Base-by-base conservation (phyloP, 768 basidiomycete genomes). In the Piloderma croceum region DNA sequence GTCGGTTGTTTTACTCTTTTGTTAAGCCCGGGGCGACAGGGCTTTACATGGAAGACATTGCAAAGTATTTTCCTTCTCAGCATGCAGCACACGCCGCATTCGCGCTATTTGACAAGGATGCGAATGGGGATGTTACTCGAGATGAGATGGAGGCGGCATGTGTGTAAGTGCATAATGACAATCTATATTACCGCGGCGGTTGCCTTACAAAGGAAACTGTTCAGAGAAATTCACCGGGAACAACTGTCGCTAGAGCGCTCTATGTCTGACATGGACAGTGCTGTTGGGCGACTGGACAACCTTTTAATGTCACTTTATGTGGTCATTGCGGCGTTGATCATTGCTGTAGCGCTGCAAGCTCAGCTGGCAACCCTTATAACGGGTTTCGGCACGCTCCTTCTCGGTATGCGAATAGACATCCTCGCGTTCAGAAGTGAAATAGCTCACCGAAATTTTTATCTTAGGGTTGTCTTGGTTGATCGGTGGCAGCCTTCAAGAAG, bases 191-290 rank as follows among this genome's bases (percentile, higher is more conserved):
- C n/a, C n/a, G n/a, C n/a, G n/a, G n/a, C n/a, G n/a, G n/a, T n/a
- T n/a, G n/a, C n/a, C n/a, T n/a, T n/a, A n/a, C n/a, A n/a, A n/a
- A n/a, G n/a, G n/a, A n/a, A n/a, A 39, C 25, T 24, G 49, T 49
- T 40, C 41, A 82, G 86, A 60, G 83, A 88, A 29, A 74, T 89
- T 42, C 90, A 93, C 56, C 75, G 89, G 22, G 91, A 96, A 55
- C 80, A 90, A 43, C 63, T 90, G 27, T 82, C 83, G 15, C 77
- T 96, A 32, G 82, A 87, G 45, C 81, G 83, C 54, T 85, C 82
- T 5, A 89, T 96, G 90, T 73, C 79, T 32, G 89, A 93, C 61
- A 66, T 93, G 36, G 91, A 93, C 60, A 88, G 84, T 37, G 91
- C 91, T 5, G 90, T 93, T 11, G 81, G 87, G 13, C 72, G 85